Base-by-base conservation (phyloP, 1,284 basidiomycete species). In the Fistulina hepatica region DNA sequence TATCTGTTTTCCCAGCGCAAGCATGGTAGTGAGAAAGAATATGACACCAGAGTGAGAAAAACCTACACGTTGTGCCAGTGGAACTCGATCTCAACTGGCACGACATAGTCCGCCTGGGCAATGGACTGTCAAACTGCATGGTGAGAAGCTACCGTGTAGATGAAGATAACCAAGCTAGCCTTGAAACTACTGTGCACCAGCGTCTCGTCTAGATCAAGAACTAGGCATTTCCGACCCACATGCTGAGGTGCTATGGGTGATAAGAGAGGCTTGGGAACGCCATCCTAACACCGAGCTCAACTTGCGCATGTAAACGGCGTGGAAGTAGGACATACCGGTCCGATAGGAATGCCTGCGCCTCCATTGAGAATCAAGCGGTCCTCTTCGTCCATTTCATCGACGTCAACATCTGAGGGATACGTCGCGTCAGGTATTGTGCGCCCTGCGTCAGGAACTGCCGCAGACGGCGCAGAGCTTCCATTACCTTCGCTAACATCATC, bases 11-110 rank as follows among this genome's bases (percentile, higher is more conserved):
- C n/a, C n/a, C n/a, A n/a, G n/a, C n/a, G n/a, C n/a, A n/a, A n/a
- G n/a, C n/a, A n/a, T n/a, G n/a, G n/a, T n/a, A n/a, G n/a, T n/a
- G n/a, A n/a, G n/a, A n/a, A n/a, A n/a, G n/a, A n/a, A n/a, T n/a
- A n/a, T n/a, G n/a, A n/a, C n/a, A n/a, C n/a, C n/a, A n/a, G n/a
- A n/a, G n/a, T n/a, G n/a, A n/a, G n/a, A n/a, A 40, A 16, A 15
- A 44, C 95, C 60, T 98, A 97, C 44, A 98, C 91, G 52, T 97
- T 97, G 59, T 99, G 94, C 69, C 85, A 89, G 51, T 95, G 82
- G 44, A 88, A 92, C 56, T 99, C 95, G 48, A 99, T 99, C 63
- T 98, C 95, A 32, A 98, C 94, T 1, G 95, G 94, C 1, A 98
- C 94, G 45, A 98, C 89, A 59, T 93, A 99, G 63, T 98, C 95